Evolutionary conservation across 345 rosid genomes (phyloP).

Genomic region (Pistacia integerrima): DNA sequence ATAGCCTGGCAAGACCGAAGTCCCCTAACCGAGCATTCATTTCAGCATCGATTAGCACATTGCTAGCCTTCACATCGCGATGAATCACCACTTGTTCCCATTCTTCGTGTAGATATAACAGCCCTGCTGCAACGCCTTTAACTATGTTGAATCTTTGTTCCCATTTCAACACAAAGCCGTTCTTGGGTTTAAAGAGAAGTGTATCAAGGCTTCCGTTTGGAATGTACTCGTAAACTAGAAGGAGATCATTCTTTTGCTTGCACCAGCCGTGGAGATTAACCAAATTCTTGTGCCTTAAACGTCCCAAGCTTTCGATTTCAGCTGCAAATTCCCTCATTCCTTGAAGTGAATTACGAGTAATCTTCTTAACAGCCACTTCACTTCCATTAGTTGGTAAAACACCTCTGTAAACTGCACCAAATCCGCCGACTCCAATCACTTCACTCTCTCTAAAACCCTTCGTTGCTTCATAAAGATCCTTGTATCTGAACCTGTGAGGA

Average conservation of each 20-base stretch:
- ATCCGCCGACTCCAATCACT: slow-evolving; percentile 72
- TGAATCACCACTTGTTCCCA: slow-evolving; percentile 82
- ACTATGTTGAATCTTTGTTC: slow-evolving; percentile 61
- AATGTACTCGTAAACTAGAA: slow-evolving; percentile 68
- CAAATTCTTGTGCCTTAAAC: slow-evolving; percentile 68
- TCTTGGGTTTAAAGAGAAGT: slow-evolving; percentile 37
- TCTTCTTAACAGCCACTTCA: slow-evolving; percentile 71
- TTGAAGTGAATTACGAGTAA: slow-evolving; percentile 53
- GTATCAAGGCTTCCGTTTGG: slow-evolving; percentile 70
- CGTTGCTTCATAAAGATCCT: slow-evolving; percentile 59
- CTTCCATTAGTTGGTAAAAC: slow-evolving; percentile 34
- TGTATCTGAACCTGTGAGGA: slow-evolving; percentile 65
- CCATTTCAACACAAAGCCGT: slow-evolving; percentile 50
- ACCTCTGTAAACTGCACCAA: slow-evolving; percentile 69
- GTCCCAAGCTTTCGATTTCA: slow-evolving; percentile 74
- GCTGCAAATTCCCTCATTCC: slow-evolving; percentile 80
- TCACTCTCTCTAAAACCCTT: slow-evolving; percentile 65
- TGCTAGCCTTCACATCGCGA: slow-evolving; percentile 78
- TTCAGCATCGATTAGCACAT: slow-evolving; percentile 70
- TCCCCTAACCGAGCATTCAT: slow-evolving; percentile 70
- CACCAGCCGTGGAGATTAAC: slow-evolving; percentile 88
- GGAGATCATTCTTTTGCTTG: slow-evolving; percentile 57
- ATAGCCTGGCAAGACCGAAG: slow-evolving; percentile 79
- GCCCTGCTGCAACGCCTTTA: slow-evolving; percentile 67
- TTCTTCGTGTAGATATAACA: slow-evolving; percentile 68